Conservation (phyloP, 179 eudicot species). For the Sideroxylon spinosum region DNA sequence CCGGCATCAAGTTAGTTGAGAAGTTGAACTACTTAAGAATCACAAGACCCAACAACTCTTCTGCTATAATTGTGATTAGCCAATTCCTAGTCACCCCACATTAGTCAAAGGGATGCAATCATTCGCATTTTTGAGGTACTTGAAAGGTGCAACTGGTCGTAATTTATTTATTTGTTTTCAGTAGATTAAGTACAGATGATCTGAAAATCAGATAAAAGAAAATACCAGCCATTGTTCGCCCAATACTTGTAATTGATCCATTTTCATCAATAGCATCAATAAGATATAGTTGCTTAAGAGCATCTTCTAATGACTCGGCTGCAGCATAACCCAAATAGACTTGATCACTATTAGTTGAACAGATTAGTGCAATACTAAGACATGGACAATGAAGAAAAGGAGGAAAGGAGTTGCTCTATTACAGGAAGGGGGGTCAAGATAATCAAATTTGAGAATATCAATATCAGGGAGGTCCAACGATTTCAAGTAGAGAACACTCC, state of each 20-base stretch:
- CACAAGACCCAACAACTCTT: no score
- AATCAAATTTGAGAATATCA: conserved; percentile 88
- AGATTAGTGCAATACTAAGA: neutral
- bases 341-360: conserved; percentile 6
- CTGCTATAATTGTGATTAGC: no score
- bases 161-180: neutral
- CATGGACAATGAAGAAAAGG: neutral
- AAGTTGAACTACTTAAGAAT: no score
- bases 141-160: no score
- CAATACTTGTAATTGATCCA: conserved; percentile 72
- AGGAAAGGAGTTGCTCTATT: conserved; percentile 22
- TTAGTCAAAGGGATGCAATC: no score
- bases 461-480: conserved; percentile 91
- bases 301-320: conserved; percentile 88
- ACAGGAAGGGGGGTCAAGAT: conserved; percentile 86
- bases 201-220: neutral
- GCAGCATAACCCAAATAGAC: conserved; percentile 28
- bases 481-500: conserved; percentile 89
- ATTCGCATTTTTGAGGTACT: no score
- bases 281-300: conserved; percentile 85
- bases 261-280: conserved; percentile 89
- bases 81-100: no score
- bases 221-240: conserved; percentile 84
- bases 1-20: no score
- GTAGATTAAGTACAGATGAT: neutral